Evolutionary conservation across 73 alveolate genomes (phyloP).

Genomic region (Tetrahymena thermophila): DNA sequence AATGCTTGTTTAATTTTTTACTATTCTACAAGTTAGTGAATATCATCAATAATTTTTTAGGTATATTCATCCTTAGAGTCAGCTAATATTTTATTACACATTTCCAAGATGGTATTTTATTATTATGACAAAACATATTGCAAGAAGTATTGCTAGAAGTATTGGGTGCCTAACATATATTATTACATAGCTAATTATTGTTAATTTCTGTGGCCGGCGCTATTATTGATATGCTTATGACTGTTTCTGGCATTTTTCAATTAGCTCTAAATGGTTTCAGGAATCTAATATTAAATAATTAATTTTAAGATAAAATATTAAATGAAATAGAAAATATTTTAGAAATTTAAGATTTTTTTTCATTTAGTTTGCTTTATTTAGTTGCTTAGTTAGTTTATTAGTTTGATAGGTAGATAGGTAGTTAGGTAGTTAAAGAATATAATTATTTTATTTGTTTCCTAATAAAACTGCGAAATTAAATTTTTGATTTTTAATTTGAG

Average conservation of each 20-base stretch:
- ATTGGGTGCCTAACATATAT: neutral
- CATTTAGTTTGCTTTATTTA: too few species aligned
- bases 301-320: too few species aligned
- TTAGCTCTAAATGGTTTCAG: neutral
- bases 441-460: too few species aligned
- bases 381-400: too few species aligned
- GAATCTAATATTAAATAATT: neutral
- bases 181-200: neutral
- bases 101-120: neutral
- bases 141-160: neutral
- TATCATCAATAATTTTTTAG: neutral
- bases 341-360: too few species aligned
- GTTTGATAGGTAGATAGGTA: too few species aligned
- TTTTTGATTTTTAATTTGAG: neutral
- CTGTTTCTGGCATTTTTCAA: constrained; percentile 1
- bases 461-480: too few species aligned
- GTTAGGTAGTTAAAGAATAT: too few species aligned
- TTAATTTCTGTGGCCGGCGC: neutral
- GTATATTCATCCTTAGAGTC: neutral
- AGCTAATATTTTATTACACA: neutral
- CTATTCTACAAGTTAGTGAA: neutral
- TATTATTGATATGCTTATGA: neutral
- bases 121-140: neutral
- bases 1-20: neutral
- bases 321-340: too few species aligned